Evolutionary conservation across 2,329 filamentous ascomycete species (phyloP), one percentile per base, ranked within the genome.

Genomic region (Xylaria sp.): DNA sequence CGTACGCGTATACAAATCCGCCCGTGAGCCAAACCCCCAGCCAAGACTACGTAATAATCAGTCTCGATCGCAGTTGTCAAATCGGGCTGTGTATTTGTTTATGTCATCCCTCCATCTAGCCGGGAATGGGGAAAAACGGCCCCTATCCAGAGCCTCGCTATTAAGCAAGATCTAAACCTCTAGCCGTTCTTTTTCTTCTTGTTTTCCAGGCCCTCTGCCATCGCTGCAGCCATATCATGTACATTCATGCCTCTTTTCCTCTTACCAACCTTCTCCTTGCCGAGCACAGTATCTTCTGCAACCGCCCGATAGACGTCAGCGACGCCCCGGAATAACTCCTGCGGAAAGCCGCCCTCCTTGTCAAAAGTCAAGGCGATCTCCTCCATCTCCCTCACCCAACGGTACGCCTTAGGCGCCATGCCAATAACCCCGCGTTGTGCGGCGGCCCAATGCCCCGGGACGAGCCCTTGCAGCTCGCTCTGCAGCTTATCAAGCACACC

Each of bases 331-430:
- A 92, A 92, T 31, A 91, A 79, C 28, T 82, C 80, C 12, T 79
- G 79, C 4, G 79, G 79, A 77, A 91, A 92, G 0, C 90, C 90
- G 0, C 89, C 91, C 63, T 91, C 89, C 51, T 87, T 85, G 7
- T 80, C 80, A 77, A 93, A 90, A 3, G 90, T 92, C 66, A 85
- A 82, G 3, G 86, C 88, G 75, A 94, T 93, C 83, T 94, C 89
- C 73, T 90, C 86, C 92, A 94, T 94, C 82, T 94, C 92, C 41
- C 85, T 83, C 0, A 93, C 89, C 91, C 92, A 94, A 12, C 92
- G 83, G 78, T 94, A 94, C 20, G 92, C 92, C 80, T 94, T 94
- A 8, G 89, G 88, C 28, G 91, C 85, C 86, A 94, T 92, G 15
- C 79, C 82, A 3, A 86, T 82, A 9, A 92, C 81, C 1, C 85